Evolutionary conservation across 2,329 filamentous ascomycete genomes (phyloP).

Genomic region (Botryotinia convoluta): DNA sequence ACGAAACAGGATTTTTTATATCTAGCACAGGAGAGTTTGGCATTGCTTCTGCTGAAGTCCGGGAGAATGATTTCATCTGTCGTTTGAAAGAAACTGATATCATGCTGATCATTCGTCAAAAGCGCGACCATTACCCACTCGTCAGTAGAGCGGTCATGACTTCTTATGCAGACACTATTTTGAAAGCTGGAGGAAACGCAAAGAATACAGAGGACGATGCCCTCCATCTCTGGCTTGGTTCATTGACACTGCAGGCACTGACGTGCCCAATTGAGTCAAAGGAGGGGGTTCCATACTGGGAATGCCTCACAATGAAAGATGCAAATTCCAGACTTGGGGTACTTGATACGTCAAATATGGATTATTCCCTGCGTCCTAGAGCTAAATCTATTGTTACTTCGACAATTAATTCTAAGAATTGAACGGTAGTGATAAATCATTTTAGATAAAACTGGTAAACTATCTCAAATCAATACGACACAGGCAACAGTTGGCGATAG

Average conservation of each 20-base stretch:
- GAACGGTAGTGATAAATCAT: too few species aligned
- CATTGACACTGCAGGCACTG: background rate
- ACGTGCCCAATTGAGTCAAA: background rate
- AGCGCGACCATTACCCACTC: background rate
- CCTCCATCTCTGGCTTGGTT: background rate
- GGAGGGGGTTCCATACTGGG: background rate
- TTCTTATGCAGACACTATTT: background rate
- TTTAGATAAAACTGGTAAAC: too few species aligned
- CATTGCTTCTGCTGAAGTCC: background rate
- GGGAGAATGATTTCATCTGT: background rate
- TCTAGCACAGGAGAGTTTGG: background rate
- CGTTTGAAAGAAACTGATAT: background rate
- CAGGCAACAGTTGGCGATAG: background rate
- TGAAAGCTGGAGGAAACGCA: background rate
- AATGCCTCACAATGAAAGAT: background rate
- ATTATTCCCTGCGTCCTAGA: background rate
- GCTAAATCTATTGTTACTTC: background rate
- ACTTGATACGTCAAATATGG: background rate
- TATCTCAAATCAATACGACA: background rate
- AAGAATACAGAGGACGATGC: background rate
- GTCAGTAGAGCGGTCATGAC: background rate
- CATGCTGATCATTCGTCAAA: background rate
- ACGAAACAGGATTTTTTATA: background rate
- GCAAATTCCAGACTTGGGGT: background rate
- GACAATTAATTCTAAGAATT: too few species aligned